Evolutionary conservation across 225 moss, liverwort and hornwort species (phyloP), one percentile per base, ranked within the genome.

Genomic region (Asterella californica): DNA sequence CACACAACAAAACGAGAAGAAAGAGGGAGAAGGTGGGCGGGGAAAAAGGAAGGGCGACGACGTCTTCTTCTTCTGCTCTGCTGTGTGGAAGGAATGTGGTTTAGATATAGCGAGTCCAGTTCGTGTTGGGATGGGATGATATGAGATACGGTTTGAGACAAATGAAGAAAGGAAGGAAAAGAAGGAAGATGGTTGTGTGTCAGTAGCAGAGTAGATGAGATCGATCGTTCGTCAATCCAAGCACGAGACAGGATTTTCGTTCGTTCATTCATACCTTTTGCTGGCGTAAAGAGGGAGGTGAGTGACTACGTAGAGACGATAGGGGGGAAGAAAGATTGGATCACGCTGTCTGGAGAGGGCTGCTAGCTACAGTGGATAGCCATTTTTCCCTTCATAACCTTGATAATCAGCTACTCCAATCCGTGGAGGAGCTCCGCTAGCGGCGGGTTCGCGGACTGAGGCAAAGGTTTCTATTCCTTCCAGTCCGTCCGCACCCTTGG

Each of bases 291-390:
- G 70, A 45, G 45, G 22, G 46, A 70, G 42, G 19, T 2, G 42
- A 70, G 36, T 2, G 75, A 34, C 19, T 38, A 76, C 15, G 37
- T 6, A 11, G 1, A 55, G 59, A 37, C 45, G 37, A 4, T 54
- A 21, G 48, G 69, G 38, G 0, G 9, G 11, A 70, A n/a, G 73
- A 27, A 12, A 15, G 47, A 64, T 77, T 64, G 77, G 77, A 77
- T 77, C 46, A 77, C 62, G 77, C 77, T 77, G 77, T 77, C 77
- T 77, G 77, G 63, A 77, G 47, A 45, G 27, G 77, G 77, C 47
- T 42, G 7, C 47, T 47, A 77, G 64, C 72, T 72, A n/a, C n/a
- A n/a, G 21, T 42, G 46, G 71, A n/a, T 71, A 48, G 77, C 63
- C 36, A 77, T 64, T 36, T 65, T 64, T 64, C 62, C 6, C 38